Evolutionary conservation across 2,329 filamentous ascomycete genomes (phyloP).

Genomic region (Aureobasidium sp.): DNA sequence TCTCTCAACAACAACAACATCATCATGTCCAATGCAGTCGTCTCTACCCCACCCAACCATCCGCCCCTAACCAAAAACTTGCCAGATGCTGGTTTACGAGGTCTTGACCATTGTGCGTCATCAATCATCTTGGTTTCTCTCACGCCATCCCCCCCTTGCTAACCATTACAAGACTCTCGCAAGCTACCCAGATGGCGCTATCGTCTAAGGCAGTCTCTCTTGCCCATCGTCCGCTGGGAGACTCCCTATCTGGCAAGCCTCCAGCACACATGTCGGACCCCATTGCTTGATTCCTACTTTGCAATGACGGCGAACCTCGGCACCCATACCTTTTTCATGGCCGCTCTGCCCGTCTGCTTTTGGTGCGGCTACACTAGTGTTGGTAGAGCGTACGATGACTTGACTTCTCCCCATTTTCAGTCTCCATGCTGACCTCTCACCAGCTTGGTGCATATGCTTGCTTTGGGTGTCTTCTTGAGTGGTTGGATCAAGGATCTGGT

Average conservation of each 20-base stretch:
- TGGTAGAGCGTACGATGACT: constrained; percentile 70
- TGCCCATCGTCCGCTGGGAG: constrained; percentile 88
- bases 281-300: constrained; percentile 90
- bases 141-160: background rate
- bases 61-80: constrained; percentile 9
- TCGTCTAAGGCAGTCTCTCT: constrained; percentile 66
- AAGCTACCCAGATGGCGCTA: constrained; percentile 84
- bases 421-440: constrained; percentile 14
- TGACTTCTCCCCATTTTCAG: background rate
- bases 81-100: constrained; percentile 13
- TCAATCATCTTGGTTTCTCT: background rate
- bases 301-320: constrained; percentile 92
- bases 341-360: constrained; percentile 86
- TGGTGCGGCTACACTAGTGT: constrained; percentile 87
- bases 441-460: constrained; percentile 52
- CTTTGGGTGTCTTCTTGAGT: constrained; percentile 60
- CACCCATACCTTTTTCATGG: constrained; percentile 98
- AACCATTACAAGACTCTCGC: constrained; percentile 13
- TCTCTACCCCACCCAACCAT: background rate
- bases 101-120: constrained; percentile 18
- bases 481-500: constrained; percentile 92
- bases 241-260: constrained; percentile 87
- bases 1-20: background rate
- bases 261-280: constrained; percentile 72
- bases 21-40: constrained; percentile 15